Percentiles rank a stretch among this genome's conserved stretches.
These are phyloP conservation scores for Guyanaporus albipodus DNA, from an alignment of 768 basidiomycete species.

Conservation along the genomic window DNA sequence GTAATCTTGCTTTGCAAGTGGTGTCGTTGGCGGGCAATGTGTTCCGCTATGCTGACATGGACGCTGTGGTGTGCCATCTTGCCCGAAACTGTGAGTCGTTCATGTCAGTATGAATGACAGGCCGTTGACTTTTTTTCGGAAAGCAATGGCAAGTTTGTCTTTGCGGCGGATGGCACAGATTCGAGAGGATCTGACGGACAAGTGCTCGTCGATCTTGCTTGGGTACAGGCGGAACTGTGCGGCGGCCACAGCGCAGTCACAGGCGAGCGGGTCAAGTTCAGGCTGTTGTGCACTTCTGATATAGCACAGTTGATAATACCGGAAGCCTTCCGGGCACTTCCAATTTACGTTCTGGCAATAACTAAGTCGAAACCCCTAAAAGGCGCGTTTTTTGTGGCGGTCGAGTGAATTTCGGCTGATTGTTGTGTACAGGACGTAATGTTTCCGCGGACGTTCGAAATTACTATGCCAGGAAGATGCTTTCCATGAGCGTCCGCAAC, in stretches of 20 bases:
- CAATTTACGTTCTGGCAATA: conserved; percentile 75
- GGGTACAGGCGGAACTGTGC: conserved; percentile 91
- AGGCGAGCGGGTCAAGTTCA: conserved; percentile 46
- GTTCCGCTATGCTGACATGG: conserved; percentile 89
- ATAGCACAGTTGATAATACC: conserved; percentile 79
- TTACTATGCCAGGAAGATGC: conserved; percentile 73
- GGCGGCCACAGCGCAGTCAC: conserved; percentile 66
- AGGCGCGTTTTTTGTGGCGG: conserved; percentile 46
- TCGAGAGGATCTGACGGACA: conserved; percentile 79
- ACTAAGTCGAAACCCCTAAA: conserved; percentile 92
- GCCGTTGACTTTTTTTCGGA: not conserved
- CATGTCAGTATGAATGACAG: not conserved
- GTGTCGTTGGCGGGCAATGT: conserved; percentile 85
- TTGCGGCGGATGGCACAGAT: conserved; percentile 66
- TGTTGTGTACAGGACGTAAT: conserved; percentile 54
- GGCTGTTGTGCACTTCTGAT: conserved; percentile 5
- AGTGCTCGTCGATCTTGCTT: conserved; percentile 73
- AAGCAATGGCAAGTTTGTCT: conserved; percentile 68
- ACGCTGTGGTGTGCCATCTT: conserved; percentile 70
- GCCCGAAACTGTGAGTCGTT: conserved; percentile 66
- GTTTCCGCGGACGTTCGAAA: conserved; percentile 95
- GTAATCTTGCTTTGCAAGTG: conserved; percentile 82
- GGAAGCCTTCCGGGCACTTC: conserved; percentile 85
- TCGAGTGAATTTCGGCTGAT: conserved; percentile 5
- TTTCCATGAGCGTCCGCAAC: conserved; percentile 62